Percentiles rank a stretch among this genome's conserved stretches.
These are phyloP conservation scores for Epichloe gansuensis DNA, from an alignment of 2,329 filamentous ascomycete species.

Conservation along the genomic window DNA sequence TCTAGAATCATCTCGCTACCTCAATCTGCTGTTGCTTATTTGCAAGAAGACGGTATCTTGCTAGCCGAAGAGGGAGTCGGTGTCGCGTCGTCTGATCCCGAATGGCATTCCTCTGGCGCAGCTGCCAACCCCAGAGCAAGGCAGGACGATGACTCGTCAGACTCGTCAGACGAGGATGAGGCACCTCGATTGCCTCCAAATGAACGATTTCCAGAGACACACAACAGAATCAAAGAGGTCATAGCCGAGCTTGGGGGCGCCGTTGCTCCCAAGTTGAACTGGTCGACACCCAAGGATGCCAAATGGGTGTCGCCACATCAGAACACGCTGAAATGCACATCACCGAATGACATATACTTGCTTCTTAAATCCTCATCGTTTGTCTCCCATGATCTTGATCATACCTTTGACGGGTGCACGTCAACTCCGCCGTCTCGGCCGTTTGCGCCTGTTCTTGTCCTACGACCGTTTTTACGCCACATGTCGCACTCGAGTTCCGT, in stretches of 20 bases:
- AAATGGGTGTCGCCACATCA: conserved; percentile 75
- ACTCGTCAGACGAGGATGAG: conserved; percentile 28
- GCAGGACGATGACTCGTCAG: conserved; percentile 31
- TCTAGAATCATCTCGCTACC: conserved; percentile 73
- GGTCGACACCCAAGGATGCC: conserved; percentile 93
- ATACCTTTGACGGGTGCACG: conserved; percentile 68
- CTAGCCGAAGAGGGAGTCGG: conserved; percentile 57
- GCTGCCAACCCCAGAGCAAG: conserved; percentile 10
- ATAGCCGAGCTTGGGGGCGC: conserved; percentile 75
- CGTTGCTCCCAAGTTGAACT: conserved; percentile 90
- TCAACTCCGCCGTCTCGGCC: conserved; percentile 26
- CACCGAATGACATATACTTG: conserved; percentile 84
- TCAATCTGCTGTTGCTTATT: conserved; percentile 66
- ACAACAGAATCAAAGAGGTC: conserved; percentile 61
- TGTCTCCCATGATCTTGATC: conserved; percentile 83
- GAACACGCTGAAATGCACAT: conserved; percentile 85
- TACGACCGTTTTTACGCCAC: conserved; percentile 82
- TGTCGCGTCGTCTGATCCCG: conserved; percentile 45
- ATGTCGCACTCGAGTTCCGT: conserved; percentile 85
- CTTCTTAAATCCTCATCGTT: conserved; percentile 92
- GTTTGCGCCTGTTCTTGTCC: conserved; percentile 68
- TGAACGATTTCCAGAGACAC: conserved; percentile 55
- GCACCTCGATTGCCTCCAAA: conserved; percentile 33
- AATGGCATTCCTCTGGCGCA: conserved; percentile 27
- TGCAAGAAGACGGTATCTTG: conserved; percentile 85